Base-by-base conservation (phyloP, 208 protist genomes). In the Polymyxa betae region DNA sequence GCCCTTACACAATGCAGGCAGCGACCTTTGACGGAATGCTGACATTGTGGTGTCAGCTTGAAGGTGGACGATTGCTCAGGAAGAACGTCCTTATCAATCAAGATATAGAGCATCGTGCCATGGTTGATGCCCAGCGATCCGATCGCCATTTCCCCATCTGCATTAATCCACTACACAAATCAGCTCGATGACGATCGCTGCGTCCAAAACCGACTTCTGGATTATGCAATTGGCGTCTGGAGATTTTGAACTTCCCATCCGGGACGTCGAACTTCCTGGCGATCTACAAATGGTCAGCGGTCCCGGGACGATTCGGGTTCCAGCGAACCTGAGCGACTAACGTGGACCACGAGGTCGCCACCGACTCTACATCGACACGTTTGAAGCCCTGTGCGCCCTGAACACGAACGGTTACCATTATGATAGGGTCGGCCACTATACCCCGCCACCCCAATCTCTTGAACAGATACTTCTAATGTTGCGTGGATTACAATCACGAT, bases 1-100 rank as follows among this genome's bases (percentile, higher is more conserved):
- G 49, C 24, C 5, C 49, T 5, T 29, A 60, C 49, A 43, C 72
- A 82, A 43, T 82, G 72, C 35, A 82, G 72, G n/a, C 72, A 82
- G 5, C 72, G 72, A 20, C 16, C 72, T 43, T 82, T 82, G 35
- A 43, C 12, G n/a, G 5, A 20, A 82, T 82, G 72, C 40, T 82
- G 72, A n/a, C 72, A 82, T 43, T 82, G 5, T 5, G 72, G 72
- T 38, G 72, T 82, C 16, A 82, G 72, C 40, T 82, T 82, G 72
- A 82, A 82, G 5, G n/a, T 16, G 5, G 72, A n/a, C 16, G 10
- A 5, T 5, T 5, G n/a, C 12, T 82, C 40, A 43, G n/a, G 16
- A 43, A 82, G 16, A 82, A 82, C 40, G 35, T 82, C 72, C 5
- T 35, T 12, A 82, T 82, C 72, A 20, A n/a, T 5, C 16, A n/a